A percentile compares a stretch with the other conserved stretches of the same genome.
Conservation (phyloP, 768 basidiomycete species). For the Phaffia tasmanica region DNA sequence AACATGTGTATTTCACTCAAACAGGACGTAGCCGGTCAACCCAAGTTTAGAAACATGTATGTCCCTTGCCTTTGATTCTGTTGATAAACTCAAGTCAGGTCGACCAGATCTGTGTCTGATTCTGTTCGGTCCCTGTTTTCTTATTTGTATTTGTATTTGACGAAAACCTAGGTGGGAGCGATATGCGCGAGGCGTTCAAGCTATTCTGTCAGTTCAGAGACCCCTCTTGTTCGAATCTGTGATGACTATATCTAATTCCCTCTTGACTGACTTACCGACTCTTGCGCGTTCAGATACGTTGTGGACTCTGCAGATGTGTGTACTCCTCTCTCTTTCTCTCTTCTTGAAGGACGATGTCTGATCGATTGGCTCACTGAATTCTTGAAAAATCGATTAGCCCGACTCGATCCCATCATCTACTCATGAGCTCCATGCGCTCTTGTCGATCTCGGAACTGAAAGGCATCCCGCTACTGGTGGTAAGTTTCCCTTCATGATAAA, state of each 20-base stretch:
- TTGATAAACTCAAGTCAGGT: too few relatives aligned
- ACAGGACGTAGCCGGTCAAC: constrained; percentile 52
- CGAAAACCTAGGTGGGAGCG: constrained; percentile 38
- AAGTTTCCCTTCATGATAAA: constrained; percentile 33
- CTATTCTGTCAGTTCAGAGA: constrained; percentile 58
- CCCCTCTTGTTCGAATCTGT: too few relatives aligned
- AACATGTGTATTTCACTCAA: background rate
- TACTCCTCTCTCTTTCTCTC: constrained; percentile 22
- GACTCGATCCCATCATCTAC: constrained; percentile 72
- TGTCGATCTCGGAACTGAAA: constrained; percentile 52
- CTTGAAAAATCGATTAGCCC: constrained; percentile 42
- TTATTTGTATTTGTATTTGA: background rate
- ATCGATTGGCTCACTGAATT: background rate
- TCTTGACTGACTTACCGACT: constrained; percentile 19
- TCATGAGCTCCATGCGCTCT: constrained; percentile 71
- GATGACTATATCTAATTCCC: too few relatives aligned
- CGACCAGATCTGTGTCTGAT: too few relatives aligned
- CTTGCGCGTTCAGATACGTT: constrained; percentile 54
- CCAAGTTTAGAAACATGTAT: constrained; percentile 91
- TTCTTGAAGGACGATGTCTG: background rate
- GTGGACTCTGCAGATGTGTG: constrained; percentile 80
- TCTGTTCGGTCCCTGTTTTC: background rate
- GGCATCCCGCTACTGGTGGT: constrained; percentile 77
- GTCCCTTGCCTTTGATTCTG: constrained; percentile 38
- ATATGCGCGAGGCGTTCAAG: constrained; percentile 85